Base-by-base conservation (phyloP, 2,329 filamentous ascomycete genomes). In the Ophiostoma ulmi region DNA sequence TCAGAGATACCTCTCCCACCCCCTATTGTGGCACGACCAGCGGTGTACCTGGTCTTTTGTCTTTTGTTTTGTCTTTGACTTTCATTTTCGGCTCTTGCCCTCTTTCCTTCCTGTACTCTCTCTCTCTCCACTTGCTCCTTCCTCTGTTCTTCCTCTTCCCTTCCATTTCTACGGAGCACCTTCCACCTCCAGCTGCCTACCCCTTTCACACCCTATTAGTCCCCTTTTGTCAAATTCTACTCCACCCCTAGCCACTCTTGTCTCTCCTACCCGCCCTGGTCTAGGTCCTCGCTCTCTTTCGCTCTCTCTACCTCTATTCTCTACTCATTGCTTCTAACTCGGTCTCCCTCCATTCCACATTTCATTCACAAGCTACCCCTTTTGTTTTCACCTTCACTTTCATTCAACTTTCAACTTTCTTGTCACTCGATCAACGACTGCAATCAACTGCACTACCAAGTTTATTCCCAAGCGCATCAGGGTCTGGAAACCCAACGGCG, bases 11-110 rank as follows among this genome's bases (percentile, higher is more conserved):
- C 65, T 70, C 55, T 10, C 64, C 20, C 48, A n/a, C 22, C 72
- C 69, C 71, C 71, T 71, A 68, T 72, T 72, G 71, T 70, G 70
- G 70, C 72, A 70, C 65, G 58, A 70, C 68, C 58, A 35, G 68
- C 70, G 58, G 68, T 70, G 71, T 71, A 70, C 69, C 67, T 64
- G 61, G 35, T 5, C 31, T 38, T 48, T 17, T 14, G 38, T 39
- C 38, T 39, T 39, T 39, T 39, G 11, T 39, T 39, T 39, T 39
- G 38, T 31, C 31, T 31, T 31, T 31, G 31, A 31, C 31, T 31
- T 31, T n/a, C n/a, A 48, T 48, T 14, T 48, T 48, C 13, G 3
- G 5, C 26, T 11, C 36, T 31, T 14, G 63, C 64, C 61, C 61
- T 52, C 69, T 61, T 55, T 65, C 35, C 55, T 69, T 52, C 44